Conservation (phyloP, 2,329 filamentous ascomycete species). For the Paracamarosporium sp. region DNA sequence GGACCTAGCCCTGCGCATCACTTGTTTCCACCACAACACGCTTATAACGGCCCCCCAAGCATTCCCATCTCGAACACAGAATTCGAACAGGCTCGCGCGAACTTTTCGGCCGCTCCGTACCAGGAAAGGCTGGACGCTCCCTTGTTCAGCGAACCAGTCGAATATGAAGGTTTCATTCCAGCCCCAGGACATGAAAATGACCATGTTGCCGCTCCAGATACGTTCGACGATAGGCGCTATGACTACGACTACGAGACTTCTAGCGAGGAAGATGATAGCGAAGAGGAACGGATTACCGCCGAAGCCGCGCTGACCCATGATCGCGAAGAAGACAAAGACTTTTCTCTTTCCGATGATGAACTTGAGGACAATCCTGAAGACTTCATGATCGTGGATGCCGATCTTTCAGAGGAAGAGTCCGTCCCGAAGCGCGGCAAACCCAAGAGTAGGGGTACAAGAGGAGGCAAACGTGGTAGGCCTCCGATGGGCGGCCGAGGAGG, state of each 20-base stretch:
- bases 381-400: constrained; percentile 34
- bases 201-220: constrained; percentile 29
- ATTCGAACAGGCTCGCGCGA: constrained; percentile 11
- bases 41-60: constrained; percentile 11
- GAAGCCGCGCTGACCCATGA: constrained; percentile 38
- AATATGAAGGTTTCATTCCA: constrained; percentile 50
- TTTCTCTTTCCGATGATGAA: constrained; percentile 37
- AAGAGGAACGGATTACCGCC: constrained; percentile 37
- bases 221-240: constrained; percentile 26
- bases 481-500: constrained; percentile 33
- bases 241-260: constrained; percentile 31
- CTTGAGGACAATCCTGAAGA: constrained; percentile 39
- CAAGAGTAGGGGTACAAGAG: constrained; percentile 23
- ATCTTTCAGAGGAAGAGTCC: constrained; percentile 31
- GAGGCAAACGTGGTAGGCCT: constrained; percentile 33
- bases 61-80: constrained; percentile 1
- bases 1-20: constrained; percentile 21
- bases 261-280: constrained; percentile 31
- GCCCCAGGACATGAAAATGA: constrained; percentile 43
- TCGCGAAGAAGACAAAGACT: constrained; percentile 44
- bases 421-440: constrained; percentile 24
- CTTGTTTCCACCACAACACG: constrained; percentile 25
- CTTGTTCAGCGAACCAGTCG: constrained; percentile 35
- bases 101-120: constrained; percentile 18
- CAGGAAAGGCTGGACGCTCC: constrained; percentile 31